Base-by-base conservation (phyloP, 768 basidiomycete genomes). In the Suillus variegatus region DNA sequence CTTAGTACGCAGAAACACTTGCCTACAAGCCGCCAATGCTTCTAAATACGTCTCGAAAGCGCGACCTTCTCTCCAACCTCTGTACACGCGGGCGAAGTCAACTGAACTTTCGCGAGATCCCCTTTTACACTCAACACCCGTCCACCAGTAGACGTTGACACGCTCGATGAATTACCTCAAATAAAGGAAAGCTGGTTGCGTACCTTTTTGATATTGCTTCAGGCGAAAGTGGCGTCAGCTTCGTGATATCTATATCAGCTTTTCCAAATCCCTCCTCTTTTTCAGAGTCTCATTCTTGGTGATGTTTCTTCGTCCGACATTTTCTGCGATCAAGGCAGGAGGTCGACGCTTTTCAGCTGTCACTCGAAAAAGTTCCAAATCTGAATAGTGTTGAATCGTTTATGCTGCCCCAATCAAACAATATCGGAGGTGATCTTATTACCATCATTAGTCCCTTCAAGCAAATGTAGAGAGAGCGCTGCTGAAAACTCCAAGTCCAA, bases 1-100 rank as follows among this genome's bases (percentile, higher is more conserved):
- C 22, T 18, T 4, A 65, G 20, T 64, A 13, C 0, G 22, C 35
- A 38, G 16, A 57, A 20, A 22, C 35, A 86, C 92, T 81, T 73
- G 90, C 94, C 95, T 63, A 98, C 95, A 71, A 97, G 86, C 64
- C 95, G 91, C 95, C 95, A 97, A 81, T 97, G 96, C 81, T 97
- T 97, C 80, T 98, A 96, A 69, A 99, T 97, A 69, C 97, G 85
- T 65, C 97, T 84, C 38, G 92, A 94, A 51, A 99, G 78, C 3
- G 97, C 97, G 44, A 99, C 97, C 84, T 99, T 99, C 81, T 99
- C 97, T 14, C 94, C 95, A 43, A 97, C 86, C 77, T 98, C 95
- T 35, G 95, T 97, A 76, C 97, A 98, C 10, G 95, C 95, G 0
- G 97, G 97, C 2, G 91, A 91, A 38, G 95, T 98, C 63, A 99